Evolutionary conservation across 1,284 basidiomycete species (phyloP).

Genomic region (Leccinum pachyderme): DNA sequence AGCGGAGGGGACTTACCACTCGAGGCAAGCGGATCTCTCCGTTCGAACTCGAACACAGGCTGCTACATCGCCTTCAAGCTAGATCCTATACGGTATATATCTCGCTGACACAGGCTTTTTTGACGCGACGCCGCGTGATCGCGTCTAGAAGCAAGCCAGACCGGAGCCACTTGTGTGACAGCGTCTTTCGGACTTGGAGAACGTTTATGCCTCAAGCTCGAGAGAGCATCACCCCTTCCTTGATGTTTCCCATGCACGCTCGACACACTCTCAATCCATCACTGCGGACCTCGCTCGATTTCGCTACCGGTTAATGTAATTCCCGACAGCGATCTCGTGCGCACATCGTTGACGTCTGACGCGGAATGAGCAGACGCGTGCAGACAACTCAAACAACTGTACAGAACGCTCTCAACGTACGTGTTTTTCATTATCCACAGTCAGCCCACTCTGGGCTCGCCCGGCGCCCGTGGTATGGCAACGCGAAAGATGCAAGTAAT

Average conservation of each 20-base stretch:
- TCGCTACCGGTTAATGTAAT: slow-evolving; percentile 17
- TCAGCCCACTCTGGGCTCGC: neutral
- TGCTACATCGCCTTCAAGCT: neutral
- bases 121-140: slow-evolving; percentile 7
- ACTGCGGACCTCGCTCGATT: slow-evolving; percentile 21
- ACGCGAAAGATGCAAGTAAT: slow-evolving; percentile 11
- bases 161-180: slow-evolving; percentile 14
- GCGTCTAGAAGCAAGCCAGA: slow-evolving; percentile 5
- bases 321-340: slow-evolving; percentile 25
- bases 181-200: slow-evolving; percentile 26
- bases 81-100: slow-evolving; percentile 3
- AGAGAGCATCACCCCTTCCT: slow-evolving; percentile 5
- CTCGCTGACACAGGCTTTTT: slow-evolving; percentile 2
- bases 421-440: slow-evolving; percentile 28
- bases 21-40: slow-evolving; percentile 9
- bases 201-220: slow-evolving; percentile 29
- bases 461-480: slow-evolving; percentile 14
- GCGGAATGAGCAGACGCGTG: slow-evolving; percentile 7
- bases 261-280: slow-evolving; percentile 15
- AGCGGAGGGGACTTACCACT: neutral
- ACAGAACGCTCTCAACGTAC: slow-evolving; percentile 15
- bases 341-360: slow-evolving; percentile 15
- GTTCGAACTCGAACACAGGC: slow-evolving; percentile 5
- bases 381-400: slow-evolving; percentile 4
- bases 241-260: slow-evolving; percentile 10